Evolutionary conservation across 108 stramenopile species (phyloP).

Genomic region (Cyclotella distinguenda): DNA sequence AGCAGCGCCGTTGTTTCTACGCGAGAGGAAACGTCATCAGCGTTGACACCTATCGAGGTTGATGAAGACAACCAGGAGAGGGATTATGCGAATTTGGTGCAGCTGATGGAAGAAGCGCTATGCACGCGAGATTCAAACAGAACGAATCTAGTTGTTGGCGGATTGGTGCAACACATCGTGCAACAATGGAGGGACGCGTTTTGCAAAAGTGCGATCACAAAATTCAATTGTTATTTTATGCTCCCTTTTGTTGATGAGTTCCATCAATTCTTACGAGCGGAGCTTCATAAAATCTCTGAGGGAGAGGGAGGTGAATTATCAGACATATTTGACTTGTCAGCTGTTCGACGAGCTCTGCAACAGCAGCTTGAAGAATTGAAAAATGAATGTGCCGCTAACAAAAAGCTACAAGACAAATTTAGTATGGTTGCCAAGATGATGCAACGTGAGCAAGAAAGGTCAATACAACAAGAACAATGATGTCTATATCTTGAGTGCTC

Average conservation of each 20-base stretch:
- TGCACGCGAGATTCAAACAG: constrained; percentile 76
- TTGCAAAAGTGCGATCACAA: constrained; percentile 79
- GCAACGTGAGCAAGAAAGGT: constrained; percentile 57
- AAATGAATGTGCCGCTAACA: constrained; percentile 83
- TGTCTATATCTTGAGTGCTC: background rate
- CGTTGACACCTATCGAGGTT: constrained; percentile 42
- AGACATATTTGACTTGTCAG: constrained; percentile 69
- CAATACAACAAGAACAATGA: constrained; percentile 34
- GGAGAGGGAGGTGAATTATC: constrained; percentile 52
- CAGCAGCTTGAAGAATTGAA: constrained; percentile 65
- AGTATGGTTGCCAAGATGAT: constrained; percentile 71
- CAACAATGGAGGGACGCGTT: constrained; percentile 85
- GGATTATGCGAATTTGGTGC: constrained; percentile 76
- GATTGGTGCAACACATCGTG: constrained; percentile 90
- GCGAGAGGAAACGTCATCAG: constrained; percentile 38
- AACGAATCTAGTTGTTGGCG: constrained; percentile 81
- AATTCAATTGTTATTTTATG: constrained; percentile 95
- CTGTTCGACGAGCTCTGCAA: constrained; percentile 55
- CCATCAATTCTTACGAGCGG: constrained; percentile 72
- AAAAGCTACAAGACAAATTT: constrained; percentile 83
- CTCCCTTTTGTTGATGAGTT: constrained; percentile 91
- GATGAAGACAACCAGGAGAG: constrained; percentile 58
- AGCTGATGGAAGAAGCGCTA: constrained; percentile 88
- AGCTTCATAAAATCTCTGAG: constrained; percentile 72
- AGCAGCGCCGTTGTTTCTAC: constrained; percentile 39